Evolutionary conservation across 2,329 filamentous ascomycete species (phyloP).

Genomic region (Colletotrichum musicola): DNA sequence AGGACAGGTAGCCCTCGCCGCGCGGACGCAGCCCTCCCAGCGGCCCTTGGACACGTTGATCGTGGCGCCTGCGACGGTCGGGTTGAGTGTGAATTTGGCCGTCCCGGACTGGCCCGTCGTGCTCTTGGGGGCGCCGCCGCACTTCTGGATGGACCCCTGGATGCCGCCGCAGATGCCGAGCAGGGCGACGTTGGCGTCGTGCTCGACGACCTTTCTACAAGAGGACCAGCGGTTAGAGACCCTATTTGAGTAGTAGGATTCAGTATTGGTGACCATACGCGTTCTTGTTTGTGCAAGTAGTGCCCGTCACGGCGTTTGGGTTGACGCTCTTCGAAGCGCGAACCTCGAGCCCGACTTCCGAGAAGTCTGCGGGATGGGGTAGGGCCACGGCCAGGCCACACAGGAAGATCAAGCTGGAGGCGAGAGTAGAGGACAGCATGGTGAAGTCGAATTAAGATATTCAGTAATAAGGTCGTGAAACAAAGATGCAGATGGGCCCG

Average conservation of each 20-base stretch:
- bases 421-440: conserved; percentile 17
- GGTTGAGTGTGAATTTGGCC: conserved; percentile 60
- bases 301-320: conserved; percentile 24
- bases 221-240: conserved; percentile 17
- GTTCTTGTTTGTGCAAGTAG: conserved; percentile 16
- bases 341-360: neutral
- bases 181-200: conserved; percentile 62
- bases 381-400: conserved; percentile 3
- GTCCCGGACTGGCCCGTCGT: conserved; percentile 61
- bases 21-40: conserved; percentile 66
- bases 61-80: conserved; percentile 55
- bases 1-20: conserved; percentile 63
- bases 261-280: too few relatives aligned
- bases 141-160: conserved; percentile 56
- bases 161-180: conserved; percentile 65
- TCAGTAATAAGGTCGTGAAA: neutral
- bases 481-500: conserved; percentile 2
- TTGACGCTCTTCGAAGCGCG: conserved; percentile 23
- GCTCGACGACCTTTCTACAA: conserved; percentile 55
- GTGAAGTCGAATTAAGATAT: neutral
- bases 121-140: conserved; percentile 55
- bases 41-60: conserved; percentile 66
- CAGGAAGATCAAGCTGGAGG: neutral
- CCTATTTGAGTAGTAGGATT: too few relatives aligned
- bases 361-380: neutral